A percentile compares a stretch with the other conserved stretches of the same genome.
Evolutionary conservation across 257 asterid genomes (phyloP).

Genomic region (Ligustrum vulgare): DNA sequence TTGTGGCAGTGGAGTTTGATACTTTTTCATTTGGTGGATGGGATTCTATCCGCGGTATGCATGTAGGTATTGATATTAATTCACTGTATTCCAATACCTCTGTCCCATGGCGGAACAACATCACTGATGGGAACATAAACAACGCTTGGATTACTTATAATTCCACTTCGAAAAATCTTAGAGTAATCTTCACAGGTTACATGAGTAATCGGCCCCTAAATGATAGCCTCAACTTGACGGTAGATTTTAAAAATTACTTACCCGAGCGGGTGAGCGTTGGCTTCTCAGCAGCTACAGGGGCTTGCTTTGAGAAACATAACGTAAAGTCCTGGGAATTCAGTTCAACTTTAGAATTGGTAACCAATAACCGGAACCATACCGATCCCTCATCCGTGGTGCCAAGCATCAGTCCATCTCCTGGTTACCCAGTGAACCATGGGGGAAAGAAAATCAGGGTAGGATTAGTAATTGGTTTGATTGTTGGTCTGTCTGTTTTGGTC

Average conservation of each 20-base stretch:
- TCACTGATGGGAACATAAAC: background rate
- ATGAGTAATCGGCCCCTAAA: too few species aligned
- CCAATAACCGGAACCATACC: background rate
- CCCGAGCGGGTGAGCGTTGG: constrained; percentile 46
- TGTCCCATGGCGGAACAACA: background rate
- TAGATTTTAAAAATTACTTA: constrained; percentile 35
- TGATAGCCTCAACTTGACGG: background rate
- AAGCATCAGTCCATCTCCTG: too few species aligned
- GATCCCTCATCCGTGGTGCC: background rate
- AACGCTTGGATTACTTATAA: constrained; percentile 34
- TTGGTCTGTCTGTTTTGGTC: background rate
- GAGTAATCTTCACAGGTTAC: constrained; percentile 25
- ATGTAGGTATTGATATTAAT: constrained; percentile 44
- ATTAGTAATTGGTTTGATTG: constrained; percentile 21
- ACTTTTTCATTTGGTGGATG: background rate
- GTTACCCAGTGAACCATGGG: background rate
- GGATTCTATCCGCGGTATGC: constrained; percentile 15
- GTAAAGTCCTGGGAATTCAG: constrained; percentile 47
- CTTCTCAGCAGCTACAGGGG: constrained; percentile 46
- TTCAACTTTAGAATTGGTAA: constrained; percentile 23
- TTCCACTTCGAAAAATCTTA: constrained; percentile 16
- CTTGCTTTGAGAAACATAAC: constrained; percentile 16
- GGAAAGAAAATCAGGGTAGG: background rate
- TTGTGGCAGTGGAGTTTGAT: too few species aligned
- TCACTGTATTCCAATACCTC: constrained; percentile 25